Percentiles rank a stretch among this genome's conserved stretches.
Conservation (phyloP, 805 yeast species). For the Maudiozyma pseudohumilis region DNA sequence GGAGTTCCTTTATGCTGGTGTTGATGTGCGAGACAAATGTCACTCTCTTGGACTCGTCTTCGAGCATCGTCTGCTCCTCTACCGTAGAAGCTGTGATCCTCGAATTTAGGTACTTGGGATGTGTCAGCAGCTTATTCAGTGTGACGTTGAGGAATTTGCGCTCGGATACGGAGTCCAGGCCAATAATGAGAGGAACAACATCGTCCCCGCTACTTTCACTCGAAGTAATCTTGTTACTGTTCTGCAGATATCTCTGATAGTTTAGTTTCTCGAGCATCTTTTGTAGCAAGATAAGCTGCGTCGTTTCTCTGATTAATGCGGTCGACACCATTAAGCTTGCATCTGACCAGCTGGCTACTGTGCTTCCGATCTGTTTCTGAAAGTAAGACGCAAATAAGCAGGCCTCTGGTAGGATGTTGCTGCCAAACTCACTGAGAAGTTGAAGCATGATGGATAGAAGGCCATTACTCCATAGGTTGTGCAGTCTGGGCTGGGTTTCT, state of each 20-base stretch:
- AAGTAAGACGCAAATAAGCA: constrained; percentile 55
- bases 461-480: constrained; percentile 81
- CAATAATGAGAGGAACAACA: constrained; percentile 35
- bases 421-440: constrained; percentile 53
- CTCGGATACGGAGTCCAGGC: constrained; percentile 50
- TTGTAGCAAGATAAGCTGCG: constrained; percentile 57
- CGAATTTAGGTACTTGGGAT: constrained; percentile 73
- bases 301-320: constrained; percentile 51
- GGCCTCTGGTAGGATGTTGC: constrained; percentile 51
- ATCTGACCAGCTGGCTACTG: constrained; percentile 61
- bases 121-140: constrained; percentile 66
- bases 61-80: constrained; percentile 54
- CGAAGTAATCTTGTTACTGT: constrained; percentile 8
- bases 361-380: constrained; percentile 51
- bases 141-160: constrained; percentile 51
- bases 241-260: constrained; percentile 36
- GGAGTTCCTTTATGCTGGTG: constrained; percentile 44
- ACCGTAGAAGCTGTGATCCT: constrained; percentile 51
- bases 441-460: constrained; percentile 56
- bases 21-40: constrained; percentile 39
- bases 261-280: constrained; percentile 46
- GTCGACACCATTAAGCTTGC: constrained; percentile 33
- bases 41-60: constrained; percentile 35
- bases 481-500: constrained; percentile 44
- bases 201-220: background rate